Base-by-base conservation (phyloP, 805 yeast genomes). In the Yamadazyma philogaea region DNA sequence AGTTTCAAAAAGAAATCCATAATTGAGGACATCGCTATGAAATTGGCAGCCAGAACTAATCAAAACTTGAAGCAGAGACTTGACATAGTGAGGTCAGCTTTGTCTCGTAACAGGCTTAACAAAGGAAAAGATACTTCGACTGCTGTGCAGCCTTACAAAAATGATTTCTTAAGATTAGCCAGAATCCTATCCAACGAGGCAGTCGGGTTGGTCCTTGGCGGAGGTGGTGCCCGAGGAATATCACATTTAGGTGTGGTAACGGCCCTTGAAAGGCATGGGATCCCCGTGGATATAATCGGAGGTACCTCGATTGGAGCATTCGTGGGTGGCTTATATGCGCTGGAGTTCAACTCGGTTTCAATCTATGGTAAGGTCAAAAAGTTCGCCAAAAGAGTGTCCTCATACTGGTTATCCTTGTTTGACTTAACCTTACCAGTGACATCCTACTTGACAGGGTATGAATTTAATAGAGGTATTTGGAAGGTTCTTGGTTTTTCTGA, bases 251-350 rank as follows among this genome's bases (percentile, higher is more conserved):
- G 99, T 3, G 83, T 93, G 3, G 77, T 91, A n/a, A 79, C 81
- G 39, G 96, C 97, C 0, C 65, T 91, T 7, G 98, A 91, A 59
- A 95, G 87, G 49, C 80, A 81, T 42, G 97, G 97, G 0, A 85
- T 91, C 11, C 99, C 99, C 0, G 82, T 93, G 28, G 99, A 91
- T 63, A 69, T 90, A 47, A 78, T 91, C 39, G 99, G 99, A 1
- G 99, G 99, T 2, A 91, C 99, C 0, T 90, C 97, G 0, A 91
- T 91, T 40, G 99, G 99, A 0, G 80, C 98, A 0, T 88, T 93
- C 62, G 87, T 93, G 34, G 98, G 99, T 17, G 99, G 98, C 0
- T 64, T 93, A 19, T 91, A 91, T 58, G 98, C 98, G 0, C 79
- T 81, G 50, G 98, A 93, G 44, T 87, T 90, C 53, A 95, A 90